Conservation (phyloP, 2,329 filamentous ascomycete species). For the Alternaria brassicicola region DNA sequence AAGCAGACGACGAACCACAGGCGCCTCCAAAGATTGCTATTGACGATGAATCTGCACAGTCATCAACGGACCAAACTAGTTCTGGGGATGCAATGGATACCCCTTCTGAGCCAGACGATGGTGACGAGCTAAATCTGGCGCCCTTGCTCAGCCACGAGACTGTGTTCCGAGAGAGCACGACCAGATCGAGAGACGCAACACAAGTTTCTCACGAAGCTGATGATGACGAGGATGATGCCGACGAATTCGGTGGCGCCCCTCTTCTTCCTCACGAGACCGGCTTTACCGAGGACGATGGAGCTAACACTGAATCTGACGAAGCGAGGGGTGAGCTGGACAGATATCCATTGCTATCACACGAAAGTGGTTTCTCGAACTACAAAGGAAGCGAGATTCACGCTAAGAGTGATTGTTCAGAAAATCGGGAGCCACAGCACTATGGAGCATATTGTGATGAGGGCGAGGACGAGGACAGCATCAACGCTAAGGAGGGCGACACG, state of each 20-base stretch:
- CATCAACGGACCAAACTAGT: slow-evolving; percentile 30
- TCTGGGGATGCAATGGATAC: slow-evolving; percentile 25
- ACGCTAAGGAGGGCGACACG: slow-evolving; percentile 14
- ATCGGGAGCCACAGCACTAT: slow-evolving; percentile 20
- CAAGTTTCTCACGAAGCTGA: slow-evolving; percentile 22
- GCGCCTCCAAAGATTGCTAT: slow-evolving; percentile 20
- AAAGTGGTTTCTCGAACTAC: slow-evolving; percentile 34
- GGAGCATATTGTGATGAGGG: slow-evolving; percentile 10
- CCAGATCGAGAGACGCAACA: slow-evolving; percentile 17
- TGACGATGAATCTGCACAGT: slow-evolving; percentile 25
- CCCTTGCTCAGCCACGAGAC: slow-evolving; percentile 26
- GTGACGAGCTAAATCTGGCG: slow-evolving; percentile 17
- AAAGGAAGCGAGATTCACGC: slow-evolving; percentile 21
- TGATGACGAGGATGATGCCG: neutral
- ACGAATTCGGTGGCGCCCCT: slow-evolving; percentile 17
- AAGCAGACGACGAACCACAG: slow-evolving; percentile 9
- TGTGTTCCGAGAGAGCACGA: neutral
- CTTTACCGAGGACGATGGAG: slow-evolving; percentile 8
- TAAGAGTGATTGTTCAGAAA: slow-evolving; percentile 20
- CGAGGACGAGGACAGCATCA: neutral
- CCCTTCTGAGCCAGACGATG: slow-evolving; percentile 24
- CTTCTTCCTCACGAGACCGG: slow-evolving; percentile 32
- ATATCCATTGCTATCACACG: slow-evolving; percentile 47
- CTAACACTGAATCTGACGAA: slow-evolving; percentile 17
- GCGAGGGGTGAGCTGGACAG: slow-evolving; percentile 32